Conservation (phyloP, 208 protist genomes). For the Acanthamoeba castellanii region DNA sequence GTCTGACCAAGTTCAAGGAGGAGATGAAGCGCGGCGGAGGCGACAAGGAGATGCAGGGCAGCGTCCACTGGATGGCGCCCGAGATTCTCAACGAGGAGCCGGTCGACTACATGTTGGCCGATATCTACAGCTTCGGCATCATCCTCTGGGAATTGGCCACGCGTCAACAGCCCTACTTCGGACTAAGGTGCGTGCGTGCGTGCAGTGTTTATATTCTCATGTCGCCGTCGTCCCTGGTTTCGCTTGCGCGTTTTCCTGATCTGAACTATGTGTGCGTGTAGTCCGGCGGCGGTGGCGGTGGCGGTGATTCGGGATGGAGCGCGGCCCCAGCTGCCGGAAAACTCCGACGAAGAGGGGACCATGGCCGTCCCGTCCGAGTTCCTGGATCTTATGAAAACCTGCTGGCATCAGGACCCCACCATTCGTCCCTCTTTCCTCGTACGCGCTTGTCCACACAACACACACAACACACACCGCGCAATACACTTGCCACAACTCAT, state of each 20-base stretch:
- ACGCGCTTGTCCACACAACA: not conserved
- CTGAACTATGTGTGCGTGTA: not conserved
- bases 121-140: slow-evolving; percentile 47
- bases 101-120: not conserved
- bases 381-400: not conserved
- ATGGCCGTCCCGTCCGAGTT: not conserved
- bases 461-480: not conserved
- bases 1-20: slow-evolving; percentile 50
- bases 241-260: not conserved
- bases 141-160: slow-evolving; percentile 58
- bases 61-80: slow-evolving; percentile 54
- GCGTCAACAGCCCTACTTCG: slow-evolving; percentile 33
- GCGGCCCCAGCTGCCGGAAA: not conserved
- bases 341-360: not conserved
- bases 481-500: not conserved
- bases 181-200: not conserved
- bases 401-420: slow-evolving; percentile 54
- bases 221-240: too few species aligned
- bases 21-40: not conserved
- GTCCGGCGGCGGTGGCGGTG: slow-evolving; percentile 48
- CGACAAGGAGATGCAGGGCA: slow-evolving; percentile 27
- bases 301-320: slow-evolving; percentile 34
- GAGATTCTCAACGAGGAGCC: slow-evolving; percentile 15
- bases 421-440: slow-evolving; percentile 54
- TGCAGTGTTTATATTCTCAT: not conserved